Conservation (phyloP, 225 moss, liverwort and hornwort genomes). For the Physcomitrellopsis africana region DNA sequence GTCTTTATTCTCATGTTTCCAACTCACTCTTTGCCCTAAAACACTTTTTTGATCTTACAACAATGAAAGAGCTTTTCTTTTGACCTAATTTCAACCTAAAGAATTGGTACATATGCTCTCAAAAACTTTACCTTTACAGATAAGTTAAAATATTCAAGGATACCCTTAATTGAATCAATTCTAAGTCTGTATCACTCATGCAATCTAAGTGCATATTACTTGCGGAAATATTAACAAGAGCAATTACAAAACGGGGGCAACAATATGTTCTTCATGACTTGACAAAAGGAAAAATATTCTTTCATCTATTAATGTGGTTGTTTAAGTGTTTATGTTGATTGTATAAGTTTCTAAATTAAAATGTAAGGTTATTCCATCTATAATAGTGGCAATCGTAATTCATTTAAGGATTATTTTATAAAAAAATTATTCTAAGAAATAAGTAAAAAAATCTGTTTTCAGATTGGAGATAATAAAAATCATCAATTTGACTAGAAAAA, state of each 20-base stretch:
- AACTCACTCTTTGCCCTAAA: slow-evolving; percentile 36
- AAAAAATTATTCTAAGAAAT: background rate
- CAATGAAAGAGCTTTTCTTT: no score
- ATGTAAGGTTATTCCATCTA: slow-evolving; percentile 38
- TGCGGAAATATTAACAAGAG: slow-evolving; percentile 39
- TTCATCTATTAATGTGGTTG: slow-evolving; percentile 52
- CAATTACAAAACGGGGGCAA: slow-evolving; percentile 42
- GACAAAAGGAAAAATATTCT: slow-evolving; percentile 48
- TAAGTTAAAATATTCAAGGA: no score
- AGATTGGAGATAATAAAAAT: no score
- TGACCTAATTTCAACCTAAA: no score
- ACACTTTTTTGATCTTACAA: background rate
- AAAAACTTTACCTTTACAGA: no score
- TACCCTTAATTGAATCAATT: background rate
- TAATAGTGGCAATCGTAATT: slow-evolving; percentile 42
- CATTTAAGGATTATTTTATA: slow-evolving; percentile 51
- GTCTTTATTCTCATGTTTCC: background rate
- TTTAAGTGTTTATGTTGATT: slow-evolving; percentile 40
- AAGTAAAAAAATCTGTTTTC: background rate
- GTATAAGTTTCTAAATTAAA: slow-evolving; percentile 43
- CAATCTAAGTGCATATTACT: slow-evolving; percentile 35
- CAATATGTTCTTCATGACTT: slow-evolving; percentile 52
- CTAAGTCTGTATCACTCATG: slow-evolving; percentile 31
- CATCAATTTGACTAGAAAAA: no score
- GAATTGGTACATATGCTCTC: no score